Evolutionary conservation across 2,329 filamentous ascomycete genomes (phyloP).

Genomic region (Penicillium freii): DNA sequence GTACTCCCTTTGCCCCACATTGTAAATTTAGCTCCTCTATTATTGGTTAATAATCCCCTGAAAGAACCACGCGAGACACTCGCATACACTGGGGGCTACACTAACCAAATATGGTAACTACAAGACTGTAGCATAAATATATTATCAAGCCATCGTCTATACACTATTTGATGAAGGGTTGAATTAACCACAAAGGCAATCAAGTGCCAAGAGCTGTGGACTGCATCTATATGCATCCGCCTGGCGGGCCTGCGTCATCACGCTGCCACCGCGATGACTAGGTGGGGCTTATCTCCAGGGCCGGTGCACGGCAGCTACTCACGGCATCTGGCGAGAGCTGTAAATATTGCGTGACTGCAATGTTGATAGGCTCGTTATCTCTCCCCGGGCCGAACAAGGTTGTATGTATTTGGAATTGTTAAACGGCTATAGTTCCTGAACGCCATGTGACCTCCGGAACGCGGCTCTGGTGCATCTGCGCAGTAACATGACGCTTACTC

Average conservation of each 20-base stretch:
- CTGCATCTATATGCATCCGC: background rate
- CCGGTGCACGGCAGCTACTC: background rate
- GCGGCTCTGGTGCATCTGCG: background rate
- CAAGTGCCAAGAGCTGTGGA: background rate
- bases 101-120: background rate
- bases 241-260: background rate
- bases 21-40: background rate
- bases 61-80: background rate
- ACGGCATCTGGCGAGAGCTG: background rate
- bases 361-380: background rate
- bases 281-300: background rate
- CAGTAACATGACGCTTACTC: background rate
- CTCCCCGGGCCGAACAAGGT: background rate
- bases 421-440: background rate
- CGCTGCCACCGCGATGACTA: background rate
- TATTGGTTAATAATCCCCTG: background rate
- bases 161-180: background rate
- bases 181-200: background rate
- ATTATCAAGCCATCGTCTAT: too few species aligned
- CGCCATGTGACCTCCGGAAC: background rate
- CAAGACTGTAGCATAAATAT: background rate
- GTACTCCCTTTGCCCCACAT: background rate
- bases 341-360: background rate
- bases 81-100: background rate
- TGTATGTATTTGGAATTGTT: slow-evolving; percentile 3